Base-by-base conservation (phyloP, 2,329 filamentous ascomycete genomes). In the Diaporthe citriasiana region DNA sequence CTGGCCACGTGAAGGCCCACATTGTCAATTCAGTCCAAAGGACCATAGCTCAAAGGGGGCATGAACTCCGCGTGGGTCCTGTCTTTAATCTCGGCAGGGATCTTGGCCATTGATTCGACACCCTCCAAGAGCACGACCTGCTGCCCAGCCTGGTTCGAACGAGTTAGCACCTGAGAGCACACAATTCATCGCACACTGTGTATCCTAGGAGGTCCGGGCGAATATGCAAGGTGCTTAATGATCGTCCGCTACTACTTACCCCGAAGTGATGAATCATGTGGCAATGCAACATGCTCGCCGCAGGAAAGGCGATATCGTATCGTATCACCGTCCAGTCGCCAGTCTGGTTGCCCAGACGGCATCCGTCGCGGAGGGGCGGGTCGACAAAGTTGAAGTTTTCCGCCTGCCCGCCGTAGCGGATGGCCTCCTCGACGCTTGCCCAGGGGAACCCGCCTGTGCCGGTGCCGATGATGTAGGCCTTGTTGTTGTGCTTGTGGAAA, bases 331-430 rank as follows among this genome's bases (percentile, higher is more conserved):
- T 76, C 53, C 75, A 77, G 45, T 75, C 72, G 22, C 76, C 73
- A 4, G 73, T 76, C 19, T 50, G 56, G 35, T 74, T 74, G 4
- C 73, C 72, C 27, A 76, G 51, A 4, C 74, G 56, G n/a, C 75
- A 77, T 3, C 76, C 76, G 38, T 77, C 76, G 10, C 76, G 72
- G 7, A 71, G 56, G 1, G 76, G 76, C 17, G 76, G 74, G 17
- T 76, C 30, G 10, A 68, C 59, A 3, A 77, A 51, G 83, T 87
- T 50, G 85, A 87, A 50, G 85, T 85, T 80, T 82, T 86, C 38
- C 82, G 84, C 72, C 85, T 85, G 82, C 82, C 85, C 68, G 82
- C 86, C 74, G 74, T 86, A 42, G 78, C 87, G 42, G 82, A 84
- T 79, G 84, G 83, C 72, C 76, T 88, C 70, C 84, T 81, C 74